Conservation (phyloP, 257 asterid species). For the Petrea volubilis region DNA sequence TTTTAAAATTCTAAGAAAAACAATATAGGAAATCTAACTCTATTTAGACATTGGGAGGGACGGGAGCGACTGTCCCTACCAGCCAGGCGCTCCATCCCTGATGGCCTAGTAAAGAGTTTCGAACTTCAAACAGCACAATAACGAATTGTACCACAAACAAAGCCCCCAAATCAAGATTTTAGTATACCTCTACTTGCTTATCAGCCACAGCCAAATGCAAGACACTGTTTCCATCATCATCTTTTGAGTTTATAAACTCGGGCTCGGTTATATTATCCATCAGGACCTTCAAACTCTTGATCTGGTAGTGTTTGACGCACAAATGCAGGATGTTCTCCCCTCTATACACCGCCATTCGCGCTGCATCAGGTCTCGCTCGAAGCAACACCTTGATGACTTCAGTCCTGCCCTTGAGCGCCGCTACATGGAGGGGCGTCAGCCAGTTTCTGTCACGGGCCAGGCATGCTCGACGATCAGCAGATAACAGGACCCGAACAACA, state of each 20-base stretch:
- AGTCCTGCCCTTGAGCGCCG: conserved; percentile 38
- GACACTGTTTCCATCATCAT: conserved; percentile 32
- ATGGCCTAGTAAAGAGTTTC: no score
- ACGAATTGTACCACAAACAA: no score
- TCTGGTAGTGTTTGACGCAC: conserved; percentile 33
- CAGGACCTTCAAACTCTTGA: conserved; percentile 26
- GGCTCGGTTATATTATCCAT: background rate
- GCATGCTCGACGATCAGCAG: conserved; percentile 21
- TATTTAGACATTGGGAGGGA: no score
- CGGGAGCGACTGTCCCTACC: no score
- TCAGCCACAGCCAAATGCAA: conserved; percentile 40
- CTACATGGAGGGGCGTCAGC: conserved; percentile 44
- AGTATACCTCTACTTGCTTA: conserved; percentile 37
- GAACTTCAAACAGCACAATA: no score
- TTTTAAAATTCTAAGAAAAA: no score
- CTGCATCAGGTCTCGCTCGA: conserved; percentile 17
- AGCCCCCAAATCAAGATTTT: background rate
- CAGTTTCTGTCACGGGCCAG: conserved; percentile 29
- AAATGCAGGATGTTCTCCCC: conserved; percentile 34
- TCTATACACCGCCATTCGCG: conserved; percentile 8
- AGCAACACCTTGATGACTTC: conserved; percentile 27
- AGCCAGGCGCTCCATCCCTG: no score
- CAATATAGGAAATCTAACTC: no score
- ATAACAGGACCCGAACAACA: conserved; percentile 22
- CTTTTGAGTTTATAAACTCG: conserved; percentile 25